Conservation (phyloP, 1,284 basidiomycete species). For the Paramarasmius palmivorus region DNA sequence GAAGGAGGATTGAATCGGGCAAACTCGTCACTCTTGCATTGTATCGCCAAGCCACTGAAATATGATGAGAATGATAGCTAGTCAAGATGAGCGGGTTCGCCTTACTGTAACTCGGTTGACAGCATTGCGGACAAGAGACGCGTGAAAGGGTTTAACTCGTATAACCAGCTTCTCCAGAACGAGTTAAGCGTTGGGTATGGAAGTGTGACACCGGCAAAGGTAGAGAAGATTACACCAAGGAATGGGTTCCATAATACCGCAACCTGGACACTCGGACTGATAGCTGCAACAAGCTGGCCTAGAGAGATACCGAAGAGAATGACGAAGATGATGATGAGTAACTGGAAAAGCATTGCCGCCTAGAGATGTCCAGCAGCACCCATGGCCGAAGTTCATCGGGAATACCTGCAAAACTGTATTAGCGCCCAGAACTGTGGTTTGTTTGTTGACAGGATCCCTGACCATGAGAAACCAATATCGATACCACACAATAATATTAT, state of each 20-base stretch:
- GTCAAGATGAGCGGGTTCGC: slow-evolving; percentile 22
- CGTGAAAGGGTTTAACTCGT: slow-evolving; percentile 71
- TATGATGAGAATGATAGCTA: slow-evolving; percentile 12
- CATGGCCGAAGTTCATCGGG: slow-evolving; percentile 73
- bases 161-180: slow-evolving; percentile 82
- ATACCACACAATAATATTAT: slow-evolving; percentile 72
- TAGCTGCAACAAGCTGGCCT: slow-evolving; percentile 76
- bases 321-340: slow-evolving; percentile 72
- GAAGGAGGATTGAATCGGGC: slow-evolving; percentile 68
- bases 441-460: no score
- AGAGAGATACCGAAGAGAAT: slow-evolving; percentile 77
- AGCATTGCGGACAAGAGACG: slow-evolving; percentile 75
- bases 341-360: slow-evolving; percentile 76
- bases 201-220: slow-evolving; percentile 84
- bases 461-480: slow-evolving; percentile 79
- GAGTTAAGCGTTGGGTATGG: slow-evolving; percentile 65
- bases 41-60: slow-evolving; percentile 61
- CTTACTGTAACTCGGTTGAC: slow-evolving; percentile 78
- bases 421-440: no score
- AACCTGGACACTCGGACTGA: slow-evolving; percentile 76
- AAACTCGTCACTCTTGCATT: slow-evolving; percentile 71
- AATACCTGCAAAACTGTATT: slow-evolving; percentile 57
- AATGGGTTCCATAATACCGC: slow-evolving; percentile 84
- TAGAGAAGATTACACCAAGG: slow-evolving; percentile 63
- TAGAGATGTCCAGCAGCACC: slow-evolving; percentile 57